Percentiles rank a stretch among this genome's conserved stretches.
Conservation (phyloP, 129 eudicot species). For the Glebionis coronaria region DNA sequence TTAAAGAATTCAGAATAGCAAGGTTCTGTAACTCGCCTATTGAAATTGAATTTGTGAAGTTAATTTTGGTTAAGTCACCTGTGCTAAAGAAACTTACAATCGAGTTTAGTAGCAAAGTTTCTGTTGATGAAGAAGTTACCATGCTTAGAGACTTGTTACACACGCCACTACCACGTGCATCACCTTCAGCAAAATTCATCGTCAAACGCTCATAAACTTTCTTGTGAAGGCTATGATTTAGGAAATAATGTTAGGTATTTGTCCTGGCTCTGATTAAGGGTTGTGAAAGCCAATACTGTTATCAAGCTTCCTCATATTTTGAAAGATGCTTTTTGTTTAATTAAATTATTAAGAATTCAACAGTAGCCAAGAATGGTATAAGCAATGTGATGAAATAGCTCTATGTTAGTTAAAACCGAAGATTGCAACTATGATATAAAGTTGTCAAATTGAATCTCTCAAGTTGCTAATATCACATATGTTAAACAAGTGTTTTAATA, state of each 20-base stretch:
- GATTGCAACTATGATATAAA: no score
- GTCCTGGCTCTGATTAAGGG: not conserved
- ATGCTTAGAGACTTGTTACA: slow-evolving; percentile 9
- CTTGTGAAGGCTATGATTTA: not conserved
- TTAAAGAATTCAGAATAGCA: not conserved
- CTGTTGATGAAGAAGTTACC: not conserved
- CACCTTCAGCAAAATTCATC: slow-evolving; percentile 1
- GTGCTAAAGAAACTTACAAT: not conserved
- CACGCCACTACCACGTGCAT: not conserved
- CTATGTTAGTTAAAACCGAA: no score
- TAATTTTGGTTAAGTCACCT: slow-evolving; percentile 5
- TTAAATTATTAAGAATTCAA: not conserved
- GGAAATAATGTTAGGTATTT: not conserved
- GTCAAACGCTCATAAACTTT: not conserved
- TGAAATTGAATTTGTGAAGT: slow-evolving; percentile 13
- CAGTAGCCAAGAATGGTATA: slow-evolving; percentile 24
- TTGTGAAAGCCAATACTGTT: not conserved
- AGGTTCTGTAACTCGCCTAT: not conserved
- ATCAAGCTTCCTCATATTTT: no score
- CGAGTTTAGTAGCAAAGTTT: not conserved
- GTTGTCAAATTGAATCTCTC: no score
- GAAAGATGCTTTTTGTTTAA: no score
- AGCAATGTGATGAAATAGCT: no score
- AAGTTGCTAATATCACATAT: no score
- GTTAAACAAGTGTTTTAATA: no score